A percentile compares a stretch with the other conserved stretches of the same genome.
These are phyloP conservation scores for Trametes punicea DNA, from an alignment of 768 basidiomycete species.

Conservation along the genomic window DNA sequence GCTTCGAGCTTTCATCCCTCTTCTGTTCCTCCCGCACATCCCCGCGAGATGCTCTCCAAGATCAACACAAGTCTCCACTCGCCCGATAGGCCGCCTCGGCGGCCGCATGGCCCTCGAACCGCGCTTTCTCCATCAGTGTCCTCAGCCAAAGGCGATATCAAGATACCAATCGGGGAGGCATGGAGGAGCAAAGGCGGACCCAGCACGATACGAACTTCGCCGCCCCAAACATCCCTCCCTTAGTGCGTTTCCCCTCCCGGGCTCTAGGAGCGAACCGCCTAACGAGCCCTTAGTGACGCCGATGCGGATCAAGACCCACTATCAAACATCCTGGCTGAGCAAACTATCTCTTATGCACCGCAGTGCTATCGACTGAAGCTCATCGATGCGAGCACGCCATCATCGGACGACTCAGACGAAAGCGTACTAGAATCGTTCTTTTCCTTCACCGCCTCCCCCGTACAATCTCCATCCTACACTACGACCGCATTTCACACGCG, in stretches of 20 bases:
- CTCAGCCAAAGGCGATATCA: background rate
- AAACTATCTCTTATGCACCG: slow-evolving; percentile 2
- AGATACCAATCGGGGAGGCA: slow-evolving; percentile 1
- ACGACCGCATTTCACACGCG: slow-evolving; percentile 8
- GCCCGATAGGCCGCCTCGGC: slow-evolving; percentile 13
- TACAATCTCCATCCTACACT: slow-evolving; percentile 23
- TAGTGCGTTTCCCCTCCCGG: slow-evolving; percentile 1
- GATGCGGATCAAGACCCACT: slow-evolving; percentile 14
- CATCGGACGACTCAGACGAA: slow-evolving; percentile 7
- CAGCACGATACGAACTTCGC: slow-evolving; percentile 7
- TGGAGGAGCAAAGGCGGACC: slow-evolving; percentile 10
- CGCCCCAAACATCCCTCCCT: slow-evolving; percentile 14
- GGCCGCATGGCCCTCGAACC: slow-evolving; percentile 16
- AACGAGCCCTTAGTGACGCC: slow-evolving; percentile 7
- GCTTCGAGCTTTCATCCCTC: background rate
- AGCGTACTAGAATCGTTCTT: slow-evolving; percentile 18
- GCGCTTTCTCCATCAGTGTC: slow-evolving; percentile 9
- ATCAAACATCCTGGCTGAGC: slow-evolving; percentile 5
- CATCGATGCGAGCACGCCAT: slow-evolving; percentile 7
- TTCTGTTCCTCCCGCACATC: background rate
- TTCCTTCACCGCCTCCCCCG: slow-evolving; percentile 23
- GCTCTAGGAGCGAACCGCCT: background rate
- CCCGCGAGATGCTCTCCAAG: slow-evolving; percentile 13
- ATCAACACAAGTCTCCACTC: slow-evolving; percentile 15
- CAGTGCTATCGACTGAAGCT: slow-evolving; percentile 15